Evolutionary conservation across 148 eudicot genomes (phyloP).

Genomic region (Vaccinium myrtillus): DNA sequence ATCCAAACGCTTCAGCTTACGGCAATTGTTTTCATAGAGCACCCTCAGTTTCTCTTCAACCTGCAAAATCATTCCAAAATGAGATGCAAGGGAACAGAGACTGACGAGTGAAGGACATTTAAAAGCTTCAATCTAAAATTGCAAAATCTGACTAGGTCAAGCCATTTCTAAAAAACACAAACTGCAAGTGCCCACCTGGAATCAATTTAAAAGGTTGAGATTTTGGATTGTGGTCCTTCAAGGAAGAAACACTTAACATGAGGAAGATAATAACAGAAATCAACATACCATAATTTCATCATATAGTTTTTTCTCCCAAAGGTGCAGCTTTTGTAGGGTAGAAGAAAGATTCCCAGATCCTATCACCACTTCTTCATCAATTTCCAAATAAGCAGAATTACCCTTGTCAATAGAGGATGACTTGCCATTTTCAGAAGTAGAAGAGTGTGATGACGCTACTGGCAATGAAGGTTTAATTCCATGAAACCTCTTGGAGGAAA

Average conservation of each 20-base stretch:
- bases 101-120: background rate
- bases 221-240: background rate
- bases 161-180: background rate
- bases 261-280: conserved; percentile 20
- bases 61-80: conserved; percentile 34
- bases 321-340: conserved; percentile 76
- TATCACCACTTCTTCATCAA: conserved; percentile 52
- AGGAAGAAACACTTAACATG: conserved; percentile 2
- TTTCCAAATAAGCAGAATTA: conserved; percentile 32
- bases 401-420: conserved; percentile 25
- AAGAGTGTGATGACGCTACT: conserved; percentile 38
- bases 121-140: background rate
- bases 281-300: conserved; percentile 86
- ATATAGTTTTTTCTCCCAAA: conserved; percentile 95
- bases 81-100: background rate
- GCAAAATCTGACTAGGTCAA: conserved; percentile 6
- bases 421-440: conserved; percentile 44
- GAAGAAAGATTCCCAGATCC: conserved; percentile 71
- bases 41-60: conserved; percentile 94
- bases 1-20: conserved; percentile 57
- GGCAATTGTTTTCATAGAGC: conserved; percentile 62
- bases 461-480: conserved; percentile 57
- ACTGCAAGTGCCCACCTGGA: background rate
- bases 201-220: background rate
- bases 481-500: conserved; percentile 82